A percentile compares a stretch with the other conserved stretches of the same genome.
Evolutionary conservation across 805 yeast species (phyloP).

Genomic region (Wickerhamiella qilinensis): DNA sequence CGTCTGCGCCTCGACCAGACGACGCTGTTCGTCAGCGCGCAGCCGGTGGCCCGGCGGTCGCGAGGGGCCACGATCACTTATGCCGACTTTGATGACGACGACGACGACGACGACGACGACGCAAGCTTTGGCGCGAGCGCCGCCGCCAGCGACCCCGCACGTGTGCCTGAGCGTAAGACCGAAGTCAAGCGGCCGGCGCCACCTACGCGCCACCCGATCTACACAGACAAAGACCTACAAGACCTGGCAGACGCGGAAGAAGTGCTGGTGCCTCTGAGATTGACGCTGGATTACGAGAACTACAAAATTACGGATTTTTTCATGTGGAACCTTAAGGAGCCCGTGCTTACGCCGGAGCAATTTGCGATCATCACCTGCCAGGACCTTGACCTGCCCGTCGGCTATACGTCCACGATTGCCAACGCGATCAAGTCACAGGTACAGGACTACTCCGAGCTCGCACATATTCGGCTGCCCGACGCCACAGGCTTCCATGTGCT

Average conservation of each 20-base stretch:
- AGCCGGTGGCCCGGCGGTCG: constrained; percentile 56
- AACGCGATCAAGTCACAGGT: constrained; percentile 65
- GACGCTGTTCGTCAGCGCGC: constrained; percentile 54
- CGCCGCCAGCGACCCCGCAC: constrained; percentile 13
- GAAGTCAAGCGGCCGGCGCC: constrained; percentile 26
- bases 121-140: constrained; percentile 2
- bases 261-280: constrained; percentile 46
- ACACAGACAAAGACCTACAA: constrained; percentile 22
- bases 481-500: constrained; percentile 59
- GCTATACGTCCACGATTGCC: constrained; percentile 44
- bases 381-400: constrained; percentile 66
- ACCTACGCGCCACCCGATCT: constrained; percentile 24
- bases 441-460: constrained; percentile 51
- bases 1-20: constrained; percentile 61
- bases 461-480: constrained; percentile 48
- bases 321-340: constrained; percentile 59
- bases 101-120: constrained; percentile 33
- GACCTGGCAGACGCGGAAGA: constrained; percentile 28
- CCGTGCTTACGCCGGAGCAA: constrained; percentile 52
- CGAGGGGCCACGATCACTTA: constrained; percentile 46
- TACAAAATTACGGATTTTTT: constrained; percentile 44
- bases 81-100: constrained; percentile 64
- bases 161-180: constrained; percentile 11
- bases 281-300: constrained; percentile 43
- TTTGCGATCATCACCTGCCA: constrained; percentile 61